Percentiles rank a stretch among this genome's conserved stretches.
phyloP scores from a whole-genome alignment of 768 basidiomycete genomes.

The Paxillus rubicundulus region DNA sequence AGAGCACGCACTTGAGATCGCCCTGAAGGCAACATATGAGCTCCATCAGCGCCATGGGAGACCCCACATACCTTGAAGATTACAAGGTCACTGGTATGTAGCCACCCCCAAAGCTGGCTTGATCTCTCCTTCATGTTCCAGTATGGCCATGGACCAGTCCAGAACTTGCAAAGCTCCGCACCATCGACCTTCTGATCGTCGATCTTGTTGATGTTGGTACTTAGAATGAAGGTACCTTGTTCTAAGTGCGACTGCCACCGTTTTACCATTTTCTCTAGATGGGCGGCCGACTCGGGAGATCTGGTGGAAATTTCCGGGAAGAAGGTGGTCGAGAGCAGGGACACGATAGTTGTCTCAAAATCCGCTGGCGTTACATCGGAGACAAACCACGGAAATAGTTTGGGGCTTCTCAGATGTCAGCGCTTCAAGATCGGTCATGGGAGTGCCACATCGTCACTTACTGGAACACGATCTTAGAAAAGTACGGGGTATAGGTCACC shows the following conservation, averaged over 20 bases:
- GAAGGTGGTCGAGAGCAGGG: slow-evolving; percentile 60
- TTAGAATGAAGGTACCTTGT: slow-evolving; percentile 67
- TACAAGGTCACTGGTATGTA: slow-evolving; percentile 63
- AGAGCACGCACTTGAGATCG: slow-evolving; percentile 88
- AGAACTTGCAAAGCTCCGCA: slow-evolving; percentile 46
- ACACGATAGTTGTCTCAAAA: slow-evolving; percentile 58
- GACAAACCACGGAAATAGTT: slow-evolving; percentile 96
- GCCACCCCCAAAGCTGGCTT: slow-evolving; percentile 45
- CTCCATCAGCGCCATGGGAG: too few relatives aligned
- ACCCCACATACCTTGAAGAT: slow-evolving; percentile 70
- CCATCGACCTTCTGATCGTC: slow-evolving; percentile 23
- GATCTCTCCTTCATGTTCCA: slow-evolving; percentile 66
- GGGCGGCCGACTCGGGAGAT: slow-evolving; percentile 28
- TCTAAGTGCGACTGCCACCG: slow-evolving; percentile 77
- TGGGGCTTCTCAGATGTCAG: slow-evolving; percentile 55
- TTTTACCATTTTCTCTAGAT: slow-evolving; percentile 57
- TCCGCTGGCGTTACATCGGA: slow-evolving; percentile 91
- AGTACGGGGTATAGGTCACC: slow-evolving; percentile 82
- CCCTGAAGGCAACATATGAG: slow-evolving; percentile 47
- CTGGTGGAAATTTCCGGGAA: slow-evolving; percentile 36
- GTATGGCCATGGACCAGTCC: slow-evolving; percentile 75
- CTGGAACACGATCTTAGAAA: slow-evolving; percentile 88
- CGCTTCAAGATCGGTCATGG: not conserved
- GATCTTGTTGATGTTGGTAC: slow-evolving; percentile 35
- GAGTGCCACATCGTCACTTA: slow-evolving; percentile 35